Evolutionary conservation across 495 filamentous ascomycete species (phyloP), one percentile per base, ranked within the genome.

Genomic region (Penicillium maclennaniae): DNA sequence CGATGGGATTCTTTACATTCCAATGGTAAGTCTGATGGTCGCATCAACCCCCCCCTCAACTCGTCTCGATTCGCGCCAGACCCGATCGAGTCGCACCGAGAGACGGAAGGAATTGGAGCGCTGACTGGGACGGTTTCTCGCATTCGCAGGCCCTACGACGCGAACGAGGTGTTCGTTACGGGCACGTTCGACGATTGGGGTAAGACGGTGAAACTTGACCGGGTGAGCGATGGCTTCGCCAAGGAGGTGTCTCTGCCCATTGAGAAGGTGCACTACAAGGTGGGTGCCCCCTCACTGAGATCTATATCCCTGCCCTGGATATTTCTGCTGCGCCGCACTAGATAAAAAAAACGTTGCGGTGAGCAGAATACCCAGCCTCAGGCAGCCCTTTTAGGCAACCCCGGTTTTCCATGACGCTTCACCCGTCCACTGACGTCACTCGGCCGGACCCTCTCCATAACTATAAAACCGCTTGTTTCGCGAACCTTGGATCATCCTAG

Each of bases 151-250:
- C 81, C 83, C 56, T 83, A 90, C 64, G 63, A 77, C 55, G 90
- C 88, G 54, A 78, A 79, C 54, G 91, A 96, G 66, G 93, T 98
- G 58, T 91, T 87, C 68, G 93, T 98, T 53, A 96, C 92, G 7
- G 93, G 93, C 62, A 92, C 88, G 44, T 98, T 97, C 67, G 92
- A 98, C 69, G 81, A 91, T 73, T 98, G 93, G 93, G 76, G 80
- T 42, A 88, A 90, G 77, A 89, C 81, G 43, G 83, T 89, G 61
- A 83, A 85, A 74, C 79, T 98, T 45, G 84, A 90, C 42, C 86
- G 87, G 65, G 80, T 82, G 20, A 84, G 79, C 56, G 80, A 82
- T 43, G 60, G 73, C 54, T 93, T 92, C 58, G 76, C 85, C 72
- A 95, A 95, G 72, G 80, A 80, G 42, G 90, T 97, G 17, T 73